Percentiles rank a stretch among this genome's conserved stretches.
Conservation (phyloP, 192 early-diverging fungal genomes). For the Podila clonocystis region DNA sequence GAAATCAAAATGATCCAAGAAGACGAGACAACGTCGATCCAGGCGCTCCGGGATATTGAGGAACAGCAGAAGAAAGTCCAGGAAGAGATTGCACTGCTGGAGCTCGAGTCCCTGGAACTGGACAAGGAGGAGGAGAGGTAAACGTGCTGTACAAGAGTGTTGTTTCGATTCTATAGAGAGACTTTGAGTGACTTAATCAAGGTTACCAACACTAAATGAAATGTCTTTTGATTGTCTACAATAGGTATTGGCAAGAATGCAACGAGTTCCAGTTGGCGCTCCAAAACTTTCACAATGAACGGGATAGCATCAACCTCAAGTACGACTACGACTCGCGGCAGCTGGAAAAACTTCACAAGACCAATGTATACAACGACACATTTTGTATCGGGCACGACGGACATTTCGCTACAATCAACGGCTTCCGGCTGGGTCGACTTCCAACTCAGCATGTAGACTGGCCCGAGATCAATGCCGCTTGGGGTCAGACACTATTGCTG, state of each 20-base stretch:
- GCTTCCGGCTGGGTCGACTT: conserved; percentile 87
- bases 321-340: conserved; percentile 81
- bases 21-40: conserved; percentile 54
- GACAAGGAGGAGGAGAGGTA: conserved; percentile 70
- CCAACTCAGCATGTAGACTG: conserved; percentile 87
- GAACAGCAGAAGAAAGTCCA: conserved; percentile 55
- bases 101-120: conserved; percentile 62
- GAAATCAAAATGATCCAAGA: conserved; percentile 61
- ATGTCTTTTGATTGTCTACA: neutral
- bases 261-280: conserved; percentile 77
- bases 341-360: conserved; percentile 86
- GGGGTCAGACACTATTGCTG: conserved; percentile 90
- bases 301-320: conserved; percentile 81
- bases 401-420: conserved; percentile 93
- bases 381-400: conserved; percentile 90
- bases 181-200: no score
- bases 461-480: conserved; percentile 96
- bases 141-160: no score
- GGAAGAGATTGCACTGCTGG: conserved; percentile 58
- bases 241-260: conserved; percentile 73
- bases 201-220: no score
- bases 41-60: conserved; percentile 59
- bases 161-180: neutral
- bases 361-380: conserved; percentile 95
- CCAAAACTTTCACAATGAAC: conserved; percentile 75